phyloP scores from a whole-genome alignment of 2,329 filamentous ascomycete species.

The Coniella vitis region DNA sequence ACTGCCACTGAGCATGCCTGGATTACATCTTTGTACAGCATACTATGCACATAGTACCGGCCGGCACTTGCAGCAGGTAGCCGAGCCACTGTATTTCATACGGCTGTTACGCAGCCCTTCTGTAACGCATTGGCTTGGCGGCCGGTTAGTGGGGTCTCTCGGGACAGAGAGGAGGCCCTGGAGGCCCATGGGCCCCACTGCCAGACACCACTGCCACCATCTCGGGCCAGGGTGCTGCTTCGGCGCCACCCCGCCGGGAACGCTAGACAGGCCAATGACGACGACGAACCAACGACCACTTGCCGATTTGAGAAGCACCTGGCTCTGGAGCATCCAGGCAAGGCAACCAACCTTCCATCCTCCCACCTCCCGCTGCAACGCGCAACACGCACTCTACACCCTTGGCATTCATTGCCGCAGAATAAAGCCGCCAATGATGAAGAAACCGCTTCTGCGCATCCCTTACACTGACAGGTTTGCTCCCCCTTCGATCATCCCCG shows the following conservation, averaged over 20 bases:
- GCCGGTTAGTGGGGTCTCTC: neutral
- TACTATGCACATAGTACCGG: too few species aligned
- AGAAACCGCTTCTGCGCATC: conserved; percentile 73
- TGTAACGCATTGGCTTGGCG: neutral
- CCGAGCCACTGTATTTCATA: too few species aligned
- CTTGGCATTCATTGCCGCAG: conserved; percentile 18
- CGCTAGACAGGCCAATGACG: neutral
- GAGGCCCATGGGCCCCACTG: too few species aligned
- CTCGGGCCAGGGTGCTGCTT: too few species aligned
- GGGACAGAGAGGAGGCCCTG: neutral
- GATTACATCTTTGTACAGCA: too few species aligned
- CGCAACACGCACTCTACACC: conserved; percentile 8
- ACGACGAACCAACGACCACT: neutral
- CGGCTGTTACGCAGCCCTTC: too few species aligned
- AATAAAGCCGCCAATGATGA: conserved; percentile 39
- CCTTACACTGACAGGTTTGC: conserved; percentile 83
- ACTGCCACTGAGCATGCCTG: too few species aligned
- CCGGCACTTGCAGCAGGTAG: neutral
- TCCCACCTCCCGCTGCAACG: neutral
- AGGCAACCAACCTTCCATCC: neutral
- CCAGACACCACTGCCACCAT: too few species aligned
- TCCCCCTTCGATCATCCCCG: conserved; percentile 66
- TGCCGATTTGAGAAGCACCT: neutral
- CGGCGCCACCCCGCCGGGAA: neutral
- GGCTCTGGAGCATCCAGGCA: too few species aligned